These are phyloP conservation scores for Spinellus fusiger DNA, from an alignment of 192 early-diverging fungal species.

Conservation along the genomic window DNA sequence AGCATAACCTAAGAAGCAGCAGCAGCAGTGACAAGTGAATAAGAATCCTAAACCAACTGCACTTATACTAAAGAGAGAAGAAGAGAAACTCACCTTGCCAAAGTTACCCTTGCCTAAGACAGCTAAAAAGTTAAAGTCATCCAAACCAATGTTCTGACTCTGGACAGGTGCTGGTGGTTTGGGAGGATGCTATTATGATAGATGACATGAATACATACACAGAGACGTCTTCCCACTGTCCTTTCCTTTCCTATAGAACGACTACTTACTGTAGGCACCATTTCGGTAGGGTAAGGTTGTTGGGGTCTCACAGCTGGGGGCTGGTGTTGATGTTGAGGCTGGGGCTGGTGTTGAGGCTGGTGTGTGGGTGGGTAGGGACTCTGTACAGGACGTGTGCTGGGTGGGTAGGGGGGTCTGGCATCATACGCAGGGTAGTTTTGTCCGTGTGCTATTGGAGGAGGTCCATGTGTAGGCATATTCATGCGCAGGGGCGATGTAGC, in stretches of 20 bases:
- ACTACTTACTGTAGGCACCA: not conserved
- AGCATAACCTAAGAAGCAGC: constrained; percentile 74
- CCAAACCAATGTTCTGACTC: constrained; percentile 74
- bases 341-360: not conserved
- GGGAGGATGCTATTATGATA: not conserved
- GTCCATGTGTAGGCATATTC: not conserved
- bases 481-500: not conserved
- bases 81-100: constrained; percentile 68
- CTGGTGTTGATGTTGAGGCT: not conserved
- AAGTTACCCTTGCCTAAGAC: constrained; percentile 98
- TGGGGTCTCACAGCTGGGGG: not conserved
- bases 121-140: constrained; percentile 92
- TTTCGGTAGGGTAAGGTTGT: not conserved
- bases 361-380: too few relatives aligned
- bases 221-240: not conserved
- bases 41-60: too few relatives aligned
- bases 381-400: too few relatives aligned
- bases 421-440: not conserved
- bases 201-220: not conserved
- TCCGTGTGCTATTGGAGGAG: not conserved
- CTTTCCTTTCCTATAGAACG: too few relatives aligned
- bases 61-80: not conserved
- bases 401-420: too few relatives aligned
- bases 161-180: not conserved
- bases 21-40: too few relatives aligned